Base-by-base conservation (phyloP, 257 asterid genomes). In the Solanum rostratum region DNA sequence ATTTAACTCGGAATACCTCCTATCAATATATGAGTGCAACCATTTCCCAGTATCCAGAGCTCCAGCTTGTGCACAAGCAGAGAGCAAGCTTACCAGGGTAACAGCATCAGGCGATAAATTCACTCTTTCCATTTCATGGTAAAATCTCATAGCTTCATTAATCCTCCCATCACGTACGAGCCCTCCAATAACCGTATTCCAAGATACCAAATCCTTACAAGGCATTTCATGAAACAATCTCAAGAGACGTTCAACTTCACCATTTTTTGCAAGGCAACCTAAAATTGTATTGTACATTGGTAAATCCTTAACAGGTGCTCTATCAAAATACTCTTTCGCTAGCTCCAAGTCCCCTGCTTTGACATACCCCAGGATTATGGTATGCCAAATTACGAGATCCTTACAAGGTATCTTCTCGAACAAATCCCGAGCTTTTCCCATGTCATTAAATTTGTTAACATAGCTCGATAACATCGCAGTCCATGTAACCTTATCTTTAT, bases 51-150 rank as follows among this genome's bases (percentile, higher is more conserved):
- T 52, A 39, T 66, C 84, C 37, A 85, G 50, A 50, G 87, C 87
- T 85, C 87, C 87, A 80, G 76, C 59, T 66, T 66, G 87, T 22
- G 79, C 87, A 66, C 87, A 79, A 85, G 85, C 85, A 33, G 84
- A 85, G 60, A 85, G 81, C 74, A 85, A 71, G 59, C 62, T 80
- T 7, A 65, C 70, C 7, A 85, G 29, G 22, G 87, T 85, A 65
- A 85, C 84, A 83, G 80, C 82, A 80, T 85, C 50, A 52, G 84
- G 84, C 83, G 11, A 49, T 53, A 85, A 83, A 63, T 80, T 85
- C 50, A 79, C 63, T 78, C 50, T 80, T 70, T 39, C 39, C 87
- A 85, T 85, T 50, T 65, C 69, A 80, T 80, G 53, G 43, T 80
- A 85, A 50, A 55, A 80, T 46, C 65, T 80, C 78, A 85, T 85